A percentile compares a stretch with the other conserved stretches of the same genome.
These are phyloP conservation scores for Auriculariales sp. DNA, from an alignment of 768 basidiomycete species.

Conservation along the genomic window DNA sequence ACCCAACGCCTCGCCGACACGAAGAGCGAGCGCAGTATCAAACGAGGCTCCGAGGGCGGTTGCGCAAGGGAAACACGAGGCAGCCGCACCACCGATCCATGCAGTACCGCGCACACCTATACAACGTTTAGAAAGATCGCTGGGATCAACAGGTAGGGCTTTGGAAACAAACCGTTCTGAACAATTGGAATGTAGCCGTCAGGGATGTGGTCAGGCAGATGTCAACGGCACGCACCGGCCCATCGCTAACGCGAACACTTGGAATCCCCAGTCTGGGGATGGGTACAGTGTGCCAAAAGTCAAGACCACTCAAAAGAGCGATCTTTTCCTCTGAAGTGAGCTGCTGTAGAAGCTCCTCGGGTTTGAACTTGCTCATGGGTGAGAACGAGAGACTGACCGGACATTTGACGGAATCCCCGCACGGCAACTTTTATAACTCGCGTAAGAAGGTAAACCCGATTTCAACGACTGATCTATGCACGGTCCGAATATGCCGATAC, in stretches of 20 bases:
- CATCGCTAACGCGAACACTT: constrained; percentile 55
- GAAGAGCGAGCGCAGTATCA: constrained; percentile 31
- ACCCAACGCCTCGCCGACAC: constrained; percentile 35
- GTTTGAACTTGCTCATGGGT: no score
- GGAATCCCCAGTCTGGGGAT: constrained; percentile 46
- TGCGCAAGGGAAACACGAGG: constrained; percentile 43
- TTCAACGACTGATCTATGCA: no score
- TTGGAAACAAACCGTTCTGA: no score
- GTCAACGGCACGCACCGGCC: constrained; percentile 16
- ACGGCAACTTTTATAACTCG: no score
- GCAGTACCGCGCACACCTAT: no score
- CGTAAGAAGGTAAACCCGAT: no score
- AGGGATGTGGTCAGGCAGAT: not conserved
- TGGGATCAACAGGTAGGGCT: no score
- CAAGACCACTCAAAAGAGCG: constrained; percentile 43
- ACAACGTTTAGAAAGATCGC: no score
- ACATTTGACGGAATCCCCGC: no score
- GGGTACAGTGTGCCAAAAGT: constrained; percentile 59
- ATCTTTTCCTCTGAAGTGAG: constrained; percentile 53
- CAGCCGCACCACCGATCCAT: constrained; percentile 43
- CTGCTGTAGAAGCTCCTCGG: constrained; percentile 23
- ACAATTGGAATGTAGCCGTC: no score
- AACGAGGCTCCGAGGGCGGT: constrained; percentile 44
- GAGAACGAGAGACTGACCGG: no score
- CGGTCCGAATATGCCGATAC: no score